phyloP scores from a whole-genome alignment of 2,329 filamentous ascomycete species.

The Colletotrichum higginsianum region DNA sequence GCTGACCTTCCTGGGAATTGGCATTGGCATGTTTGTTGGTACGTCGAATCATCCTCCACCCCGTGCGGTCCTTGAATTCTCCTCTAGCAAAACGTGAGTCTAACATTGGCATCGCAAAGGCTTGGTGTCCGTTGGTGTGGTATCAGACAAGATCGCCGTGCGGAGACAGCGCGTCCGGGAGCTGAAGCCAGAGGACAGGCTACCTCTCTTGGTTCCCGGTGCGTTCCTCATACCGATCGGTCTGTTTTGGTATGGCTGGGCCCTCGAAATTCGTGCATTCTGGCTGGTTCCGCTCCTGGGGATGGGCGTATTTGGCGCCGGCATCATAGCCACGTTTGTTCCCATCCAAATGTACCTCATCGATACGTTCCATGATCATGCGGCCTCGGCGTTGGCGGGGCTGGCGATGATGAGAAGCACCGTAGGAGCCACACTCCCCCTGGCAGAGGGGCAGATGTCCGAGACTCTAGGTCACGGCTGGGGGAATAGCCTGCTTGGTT shows the following conservation, averaged over 20 bases:
- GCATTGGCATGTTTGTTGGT: conserved; percentile 32
- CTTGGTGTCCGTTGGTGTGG: neutral
- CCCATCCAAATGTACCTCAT: conserved; percentile 75
- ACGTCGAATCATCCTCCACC: too few species aligned
- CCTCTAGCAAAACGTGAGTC: too few species aligned
- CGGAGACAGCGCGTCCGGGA: conserved; percentile 19
- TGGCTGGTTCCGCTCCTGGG: conserved; percentile 72
- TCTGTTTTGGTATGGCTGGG: conserved; percentile 49
- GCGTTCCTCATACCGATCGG: conserved; percentile 43
- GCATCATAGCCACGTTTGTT: conserved; percentile 64
- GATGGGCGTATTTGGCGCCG: conserved; percentile 64
- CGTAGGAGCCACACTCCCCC: conserved; percentile 41
- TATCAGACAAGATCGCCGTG: conserved; percentile 36
- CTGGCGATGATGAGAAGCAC: conserved; percentile 72
- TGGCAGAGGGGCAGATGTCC: conserved; percentile 42
- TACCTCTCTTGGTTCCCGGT: conserved; percentile 25
- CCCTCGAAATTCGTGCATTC: conserved; percentile 65
- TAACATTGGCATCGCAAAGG: too few species aligned
- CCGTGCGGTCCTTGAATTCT: too few species aligned
- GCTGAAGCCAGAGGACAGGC: conserved; percentile 45
- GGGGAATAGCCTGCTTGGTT: conserved; percentile 48
- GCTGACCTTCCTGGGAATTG: conserved; percentile 38
- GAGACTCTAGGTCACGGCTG: conserved; percentile 43
- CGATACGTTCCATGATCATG: conserved; percentile 66
- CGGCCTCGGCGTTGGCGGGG: conserved; percentile 71